Conservation (phyloP, 2,329 filamentous ascomycete genomes). For the Fusarium sp. region DNA sequence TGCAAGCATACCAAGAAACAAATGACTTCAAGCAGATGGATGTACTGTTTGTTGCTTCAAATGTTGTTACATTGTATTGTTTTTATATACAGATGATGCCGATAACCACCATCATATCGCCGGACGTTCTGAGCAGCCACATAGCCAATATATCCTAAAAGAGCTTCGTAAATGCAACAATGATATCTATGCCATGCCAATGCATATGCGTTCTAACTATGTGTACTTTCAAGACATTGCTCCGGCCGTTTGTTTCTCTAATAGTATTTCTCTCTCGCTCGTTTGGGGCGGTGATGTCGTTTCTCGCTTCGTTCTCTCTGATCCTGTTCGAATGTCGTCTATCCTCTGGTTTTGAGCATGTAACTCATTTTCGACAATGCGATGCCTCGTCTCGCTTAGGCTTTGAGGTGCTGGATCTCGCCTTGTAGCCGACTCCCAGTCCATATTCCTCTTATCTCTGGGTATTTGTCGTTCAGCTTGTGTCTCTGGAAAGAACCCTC, state of each 20-base stretch:
- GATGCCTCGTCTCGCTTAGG: constrained; percentile 14
- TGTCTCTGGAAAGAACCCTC: constrained; percentile 15
- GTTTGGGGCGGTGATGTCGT: constrained; percentile 15
- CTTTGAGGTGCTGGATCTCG: constrained; percentile 7
- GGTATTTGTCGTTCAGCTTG: constrained; percentile 10
- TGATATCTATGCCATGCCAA: constrained; percentile 19
- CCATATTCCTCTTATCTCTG: constrained; percentile 16
- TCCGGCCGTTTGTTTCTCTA: constrained; percentile 34
- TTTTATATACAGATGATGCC: constrained; percentile 8
- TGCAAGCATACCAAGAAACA: background rate
- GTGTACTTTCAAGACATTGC: constrained; percentile 35
- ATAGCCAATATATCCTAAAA: constrained; percentile 6
- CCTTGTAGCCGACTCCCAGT: constrained; percentile 12
- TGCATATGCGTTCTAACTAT: constrained; percentile 11
- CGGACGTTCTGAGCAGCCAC: background rate
- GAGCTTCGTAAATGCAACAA: constrained; percentile 3
- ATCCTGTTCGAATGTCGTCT: background rate
- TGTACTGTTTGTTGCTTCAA: background rate
- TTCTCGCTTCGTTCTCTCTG: constrained; percentile 17
- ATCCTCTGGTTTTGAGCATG: constrained; percentile 1
- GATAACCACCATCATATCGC: constrained; percentile 15
- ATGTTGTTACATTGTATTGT: background rate
- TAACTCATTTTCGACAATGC: constrained; percentile 4
- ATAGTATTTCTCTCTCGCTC: constrained; percentile 27
- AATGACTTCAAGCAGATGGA: background rate